Evolutionary conservation across 73 alveolate genomes (phyloP).

Genomic region (Paramecium sexaurelia): DNA sequence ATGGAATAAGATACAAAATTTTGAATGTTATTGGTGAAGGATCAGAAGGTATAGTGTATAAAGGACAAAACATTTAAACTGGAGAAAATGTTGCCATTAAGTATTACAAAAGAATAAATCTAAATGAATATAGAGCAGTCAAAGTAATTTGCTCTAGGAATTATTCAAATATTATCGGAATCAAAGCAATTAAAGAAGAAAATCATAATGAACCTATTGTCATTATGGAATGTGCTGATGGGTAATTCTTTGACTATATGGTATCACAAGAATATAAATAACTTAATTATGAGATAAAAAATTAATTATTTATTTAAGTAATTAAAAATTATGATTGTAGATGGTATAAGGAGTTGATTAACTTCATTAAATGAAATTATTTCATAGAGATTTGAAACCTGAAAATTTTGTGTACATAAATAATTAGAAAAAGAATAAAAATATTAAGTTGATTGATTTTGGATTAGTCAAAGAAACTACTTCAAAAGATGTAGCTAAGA

Average conservation of each 20-base stretch:
- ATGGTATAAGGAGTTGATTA: background rate
- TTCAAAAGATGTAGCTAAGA: background rate
- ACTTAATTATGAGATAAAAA: background rate
- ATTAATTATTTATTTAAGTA: background rate
- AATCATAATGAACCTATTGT: background rate
- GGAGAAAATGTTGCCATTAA: background rate
- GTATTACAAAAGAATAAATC: no score
- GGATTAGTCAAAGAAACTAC: background rate
- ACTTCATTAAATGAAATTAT: background rate
- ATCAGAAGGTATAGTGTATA: background rate
- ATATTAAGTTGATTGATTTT: background rate
- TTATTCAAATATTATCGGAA: background rate
- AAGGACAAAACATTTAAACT: background rate
- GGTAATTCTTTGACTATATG: background rate
- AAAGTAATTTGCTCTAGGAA: background rate
- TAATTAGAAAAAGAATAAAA: background rate
- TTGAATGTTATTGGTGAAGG: background rate
- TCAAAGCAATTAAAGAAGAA: background rate
- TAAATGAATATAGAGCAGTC: background rate
- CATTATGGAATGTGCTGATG: background rate
- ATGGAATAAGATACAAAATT: background rate
- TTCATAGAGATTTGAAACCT: background rate
- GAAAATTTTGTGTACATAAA: conserved; percentile 6
- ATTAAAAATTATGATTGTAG: background rate
- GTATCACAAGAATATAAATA: background rate